A percentile compares a stretch with the other conserved stretches of the same genome.
phyloP scores from a whole-genome alignment of 768 basidiomycete genomes.

The Kwoniella dejecticola region DNA sequence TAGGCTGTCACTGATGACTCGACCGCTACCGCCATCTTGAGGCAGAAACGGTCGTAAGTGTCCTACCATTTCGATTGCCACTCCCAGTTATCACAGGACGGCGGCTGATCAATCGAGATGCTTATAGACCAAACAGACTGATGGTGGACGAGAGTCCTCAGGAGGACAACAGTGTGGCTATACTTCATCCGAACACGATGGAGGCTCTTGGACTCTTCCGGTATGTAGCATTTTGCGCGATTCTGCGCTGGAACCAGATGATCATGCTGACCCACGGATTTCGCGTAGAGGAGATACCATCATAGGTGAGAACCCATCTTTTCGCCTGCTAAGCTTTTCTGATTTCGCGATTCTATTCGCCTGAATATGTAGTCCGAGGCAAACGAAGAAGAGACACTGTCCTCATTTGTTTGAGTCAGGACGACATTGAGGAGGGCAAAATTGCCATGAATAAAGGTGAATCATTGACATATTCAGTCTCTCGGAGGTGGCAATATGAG shows the following conservation, averaged over 20 bases:
- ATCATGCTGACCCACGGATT: background rate
- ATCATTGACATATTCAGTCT: slow-evolving; percentile 7
- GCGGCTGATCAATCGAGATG: slow-evolving; percentile 1
- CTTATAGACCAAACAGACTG: slow-evolving; percentile 84
- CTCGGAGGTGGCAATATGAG: background rate
- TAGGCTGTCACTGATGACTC: slow-evolving; percentile 46
- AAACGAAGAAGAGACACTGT: slow-evolving; percentile 98
- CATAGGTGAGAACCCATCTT: slow-evolving; percentile 67
- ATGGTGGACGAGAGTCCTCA: slow-evolving; percentile 91
- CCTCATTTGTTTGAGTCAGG: slow-evolving; percentile 90
- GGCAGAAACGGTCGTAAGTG: slow-evolving; percentile 96
- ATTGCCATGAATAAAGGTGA: slow-evolving; percentile 92
- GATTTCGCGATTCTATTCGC: background rate
- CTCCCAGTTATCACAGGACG: slow-evolving; percentile 5
- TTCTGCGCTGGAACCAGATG: background rate
- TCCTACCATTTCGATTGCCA: background rate
- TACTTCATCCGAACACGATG: slow-evolving; percentile 95
- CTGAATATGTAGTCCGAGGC: slow-evolving; percentile 73
- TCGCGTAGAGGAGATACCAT: slow-evolving; percentile 76
- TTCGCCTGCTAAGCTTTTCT: background rate
- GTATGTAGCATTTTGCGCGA: slow-evolving; percentile 17
- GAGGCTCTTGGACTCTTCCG: slow-evolving; percentile 89
- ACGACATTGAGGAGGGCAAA: slow-evolving; percentile 96
- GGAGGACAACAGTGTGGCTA: slow-evolving; percentile 99
- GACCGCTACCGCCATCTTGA: slow-evolving; percentile 87